A percentile compares a stretch with the other conserved stretches of the same genome.
Evolutionary conservation across 768 basidiomycete species (phyloP).

Genomic region (Kwoniella sp.): DNA sequence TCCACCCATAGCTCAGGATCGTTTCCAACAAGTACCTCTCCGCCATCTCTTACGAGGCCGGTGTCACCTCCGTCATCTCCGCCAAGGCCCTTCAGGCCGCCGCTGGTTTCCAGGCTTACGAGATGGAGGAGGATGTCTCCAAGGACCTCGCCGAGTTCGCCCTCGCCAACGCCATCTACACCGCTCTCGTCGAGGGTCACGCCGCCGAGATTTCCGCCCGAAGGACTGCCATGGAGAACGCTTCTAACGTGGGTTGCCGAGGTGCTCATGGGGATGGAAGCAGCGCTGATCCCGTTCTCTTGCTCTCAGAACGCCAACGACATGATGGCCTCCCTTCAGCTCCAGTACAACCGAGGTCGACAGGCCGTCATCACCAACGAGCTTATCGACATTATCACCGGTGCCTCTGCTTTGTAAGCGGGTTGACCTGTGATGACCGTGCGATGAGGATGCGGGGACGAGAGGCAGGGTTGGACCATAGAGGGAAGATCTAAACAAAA

Average conservation of each 20-base stretch:
- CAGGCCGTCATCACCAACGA: constrained; percentile 83
- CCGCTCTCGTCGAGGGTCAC: constrained; percentile 88
- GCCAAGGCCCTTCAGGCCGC: constrained; percentile 75
- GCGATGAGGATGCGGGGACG: background rate
- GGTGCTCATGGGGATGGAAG: background rate
- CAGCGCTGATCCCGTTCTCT: background rate
- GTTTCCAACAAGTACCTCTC: constrained; percentile 54
- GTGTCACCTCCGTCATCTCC: constrained; percentile 70
- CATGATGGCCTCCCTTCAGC: constrained; percentile 80
- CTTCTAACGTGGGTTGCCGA: constrained; percentile 62
- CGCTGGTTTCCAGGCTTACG: constrained; percentile 88
- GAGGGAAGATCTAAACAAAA: constrained; percentile 4
- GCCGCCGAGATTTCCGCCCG: constrained; percentile 76
- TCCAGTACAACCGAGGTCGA: constrained; percentile 98
- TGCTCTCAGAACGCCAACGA: constrained; percentile 69
- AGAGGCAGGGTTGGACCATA: background rate
- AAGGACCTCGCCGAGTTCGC: constrained; percentile 93
- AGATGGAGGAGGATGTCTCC: constrained; percentile 94
- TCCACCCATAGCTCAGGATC: constrained; percentile 59
- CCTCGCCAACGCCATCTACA: constrained; percentile 91
- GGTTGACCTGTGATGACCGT: background rate
- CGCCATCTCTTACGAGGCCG: constrained; percentile 83
- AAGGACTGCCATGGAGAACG: constrained; percentile 99
- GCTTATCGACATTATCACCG: constrained; percentile 49
- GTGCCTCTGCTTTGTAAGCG: constrained; percentile 44